Percentiles rank a stretch among this genome's conserved stretches.
Evolutionary conservation across 495 filamentous ascomycete genomes (phyloP).

Genomic region (Annulohypoxylon nitens): DNA sequence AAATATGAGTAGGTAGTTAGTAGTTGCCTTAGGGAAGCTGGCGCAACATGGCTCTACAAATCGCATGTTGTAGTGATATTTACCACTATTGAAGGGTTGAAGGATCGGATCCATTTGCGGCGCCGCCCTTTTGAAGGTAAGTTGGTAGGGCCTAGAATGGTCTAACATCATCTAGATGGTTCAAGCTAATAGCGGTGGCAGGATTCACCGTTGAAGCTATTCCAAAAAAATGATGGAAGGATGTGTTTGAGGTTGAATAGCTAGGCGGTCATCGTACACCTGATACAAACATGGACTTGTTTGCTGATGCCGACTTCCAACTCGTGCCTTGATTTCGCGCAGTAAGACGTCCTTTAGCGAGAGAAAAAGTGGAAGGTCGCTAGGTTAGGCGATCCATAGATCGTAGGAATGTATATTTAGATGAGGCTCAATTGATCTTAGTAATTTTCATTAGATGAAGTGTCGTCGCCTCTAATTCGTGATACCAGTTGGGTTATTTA

Average conservation of each 20-base stretch:
- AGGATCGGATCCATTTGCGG: constrained; percentile 27
- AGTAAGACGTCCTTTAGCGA: background rate
- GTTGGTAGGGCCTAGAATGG: constrained; percentile 11
- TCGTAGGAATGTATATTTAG: background rate
- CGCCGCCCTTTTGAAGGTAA: background rate
- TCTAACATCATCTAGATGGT: constrained; percentile 16
- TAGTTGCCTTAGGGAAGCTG: background rate
- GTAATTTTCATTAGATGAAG: background rate
- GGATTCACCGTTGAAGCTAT: constrained; percentile 14
- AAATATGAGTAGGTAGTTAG: background rate
- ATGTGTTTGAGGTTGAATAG: constrained; percentile 36
- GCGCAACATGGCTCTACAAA: constrained; percentile 2
- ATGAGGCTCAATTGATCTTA: background rate
- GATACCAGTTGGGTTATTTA: background rate
- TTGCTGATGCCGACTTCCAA: background rate
- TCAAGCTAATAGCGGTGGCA: constrained; percentile 19
- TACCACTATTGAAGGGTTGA: constrained; percentile 34
- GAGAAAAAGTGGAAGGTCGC: background rate
- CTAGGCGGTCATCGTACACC: background rate
- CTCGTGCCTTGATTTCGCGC: background rate
- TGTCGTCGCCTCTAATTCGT: background rate
- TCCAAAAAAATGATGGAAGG: constrained; percentile 18
- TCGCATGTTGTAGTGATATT: constrained; percentile 6
- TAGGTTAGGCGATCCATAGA: background rate
- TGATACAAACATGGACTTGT: background rate